Evolutionary conservation across 257 asterid species (phyloP), one percentile per base, ranked within the genome.

Genomic region (Eucommia ulmoides): DNA sequence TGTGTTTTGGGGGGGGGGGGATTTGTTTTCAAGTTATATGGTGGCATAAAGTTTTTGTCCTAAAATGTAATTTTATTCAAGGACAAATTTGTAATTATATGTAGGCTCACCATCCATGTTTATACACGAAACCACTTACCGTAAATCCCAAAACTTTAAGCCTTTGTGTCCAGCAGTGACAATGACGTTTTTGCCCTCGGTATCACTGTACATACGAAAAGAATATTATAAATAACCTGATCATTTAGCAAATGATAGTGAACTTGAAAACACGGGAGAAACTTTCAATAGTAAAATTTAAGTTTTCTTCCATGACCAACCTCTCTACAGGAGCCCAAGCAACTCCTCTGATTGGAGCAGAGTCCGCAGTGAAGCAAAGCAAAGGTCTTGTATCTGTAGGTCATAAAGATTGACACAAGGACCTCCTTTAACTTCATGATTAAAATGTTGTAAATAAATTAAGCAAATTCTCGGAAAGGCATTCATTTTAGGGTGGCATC

Each of bases 131-230:
- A 26, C 5, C 18, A 56, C 80, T 46, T 71, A 89, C 96, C 96
- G 82, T 54, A 85, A 58, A 65, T 89, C 94, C 96, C 98, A 89
- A 69, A 82, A 80, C 61, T 80, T 85, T 61, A 80, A 70, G 62
- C 98, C 91, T 71, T 73, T 85, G 53, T 68, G 63, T 55, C 96
- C 91, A 19, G 78, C 82, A 41, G 85, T 59, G 55, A 77, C 75
- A 55, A 89, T 57, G 33, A 82, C 53, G 65, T 85, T 76, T 63
- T 80, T 65, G 64, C 71, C 52, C 55, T 80, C 94, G 20, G 72
- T 64, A 53, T 64, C 69, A 50, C 98, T 89, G 92, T 81, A 78
- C 56, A 58, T 21, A 38, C 52, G 33, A 38, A 14, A 52, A 41
- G 41, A 45, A 15, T 24, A 19, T 25, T 21, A 59, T 23, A 20